Evolutionary conservation across 2,329 filamentous ascomycete genomes (phyloP).

Genomic region (Xylariaceae sp.): DNA sequence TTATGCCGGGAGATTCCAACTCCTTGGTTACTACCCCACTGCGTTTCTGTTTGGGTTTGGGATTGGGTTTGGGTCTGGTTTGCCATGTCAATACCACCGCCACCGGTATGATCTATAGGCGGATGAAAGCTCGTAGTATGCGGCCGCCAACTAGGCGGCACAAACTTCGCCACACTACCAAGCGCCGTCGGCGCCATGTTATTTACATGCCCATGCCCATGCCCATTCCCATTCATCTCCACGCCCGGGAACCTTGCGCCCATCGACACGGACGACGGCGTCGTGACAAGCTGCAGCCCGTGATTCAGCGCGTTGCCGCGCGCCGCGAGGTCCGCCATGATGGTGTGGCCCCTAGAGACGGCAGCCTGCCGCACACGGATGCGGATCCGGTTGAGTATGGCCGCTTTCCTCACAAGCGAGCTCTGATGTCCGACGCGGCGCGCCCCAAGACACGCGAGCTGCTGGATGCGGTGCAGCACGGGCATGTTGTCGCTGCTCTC

Average conservation of each 20-base stretch:
- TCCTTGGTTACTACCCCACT: background rate
- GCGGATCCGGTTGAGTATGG: slow-evolving; percentile 68
- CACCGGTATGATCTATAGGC: too few species aligned
- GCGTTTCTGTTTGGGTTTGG: too few species aligned
- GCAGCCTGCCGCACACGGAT: slow-evolving; percentile 52
- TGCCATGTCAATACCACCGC: too few species aligned
- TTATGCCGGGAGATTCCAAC: background rate
- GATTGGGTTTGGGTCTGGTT: too few species aligned
- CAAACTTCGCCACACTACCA: too few species aligned
- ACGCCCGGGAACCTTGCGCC: slow-evolving; percentile 41
- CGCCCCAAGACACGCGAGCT: slow-evolving; percentile 50
- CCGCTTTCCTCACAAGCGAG: slow-evolving; percentile 66
- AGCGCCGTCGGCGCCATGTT: too few species aligned
- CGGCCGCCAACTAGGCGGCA: slow-evolving; percentile 38
- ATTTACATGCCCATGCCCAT: background rate
- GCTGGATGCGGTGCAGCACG: slow-evolving; percentile 51
- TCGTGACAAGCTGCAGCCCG: slow-evolving; percentile 43
- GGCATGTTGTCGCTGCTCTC: slow-evolving; percentile 56
- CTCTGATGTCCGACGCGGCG: slow-evolving; percentile 56
- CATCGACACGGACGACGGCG: too few species aligned
- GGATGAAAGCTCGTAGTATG: slow-evolving; percentile 35
- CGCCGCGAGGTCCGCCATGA: slow-evolving; percentile 43
- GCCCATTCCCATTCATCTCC: background rate
- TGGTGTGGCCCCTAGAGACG: slow-evolving; percentile 40
- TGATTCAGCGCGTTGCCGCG: slow-evolving; percentile 46